phyloP scores from a whole-genome alignment of 441 rosid species.

The Adansonia madagascariensis region DNA sequence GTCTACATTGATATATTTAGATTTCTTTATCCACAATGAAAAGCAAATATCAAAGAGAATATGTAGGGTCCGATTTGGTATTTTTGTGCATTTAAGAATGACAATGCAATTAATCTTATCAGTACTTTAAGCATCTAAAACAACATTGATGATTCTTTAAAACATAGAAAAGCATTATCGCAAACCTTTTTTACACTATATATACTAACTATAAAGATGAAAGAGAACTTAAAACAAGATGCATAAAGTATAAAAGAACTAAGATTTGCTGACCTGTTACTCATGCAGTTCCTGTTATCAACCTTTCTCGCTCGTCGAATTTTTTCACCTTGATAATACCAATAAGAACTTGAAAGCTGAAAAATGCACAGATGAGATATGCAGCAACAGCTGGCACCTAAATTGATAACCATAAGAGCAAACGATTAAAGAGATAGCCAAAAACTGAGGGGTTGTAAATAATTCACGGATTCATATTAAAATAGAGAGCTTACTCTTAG shows the following conservation, averaged over 20 bases:
- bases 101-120: neutral
- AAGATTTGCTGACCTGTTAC: constrained; percentile 48
- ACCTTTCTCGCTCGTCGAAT: constrained; percentile 79
- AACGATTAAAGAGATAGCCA: constrained; percentile 20
- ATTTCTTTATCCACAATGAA: neutral
- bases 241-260: constrained; percentile 2
- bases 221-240: neutral
- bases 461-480: neutral
- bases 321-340: constrained; percentile 85
- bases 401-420: constrained; percentile 21
- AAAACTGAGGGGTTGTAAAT: constrained; percentile 23
- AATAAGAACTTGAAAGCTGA: constrained; percentile 76
- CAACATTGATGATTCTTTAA: neutral
- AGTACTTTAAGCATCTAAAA: neutral
- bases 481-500: constrained; percentile 61
- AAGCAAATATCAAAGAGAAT: neutral
- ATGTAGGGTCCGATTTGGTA: neutral
- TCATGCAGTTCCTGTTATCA: constrained; percentile 95
- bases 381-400: constrained; percentile 84
- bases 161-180: neutral
- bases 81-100: neutral
- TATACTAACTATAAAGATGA: neutral
- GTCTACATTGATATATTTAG: neutral
- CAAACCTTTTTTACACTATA: neutral
- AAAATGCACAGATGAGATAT: constrained; percentile 66